Percentiles rank a stretch among this genome's conserved stretches.
These are phyloP conservation scores for Actinidia chinensis DNA, from an alignment of 179 eudicot species.

Conservation along the genomic window DNA sequence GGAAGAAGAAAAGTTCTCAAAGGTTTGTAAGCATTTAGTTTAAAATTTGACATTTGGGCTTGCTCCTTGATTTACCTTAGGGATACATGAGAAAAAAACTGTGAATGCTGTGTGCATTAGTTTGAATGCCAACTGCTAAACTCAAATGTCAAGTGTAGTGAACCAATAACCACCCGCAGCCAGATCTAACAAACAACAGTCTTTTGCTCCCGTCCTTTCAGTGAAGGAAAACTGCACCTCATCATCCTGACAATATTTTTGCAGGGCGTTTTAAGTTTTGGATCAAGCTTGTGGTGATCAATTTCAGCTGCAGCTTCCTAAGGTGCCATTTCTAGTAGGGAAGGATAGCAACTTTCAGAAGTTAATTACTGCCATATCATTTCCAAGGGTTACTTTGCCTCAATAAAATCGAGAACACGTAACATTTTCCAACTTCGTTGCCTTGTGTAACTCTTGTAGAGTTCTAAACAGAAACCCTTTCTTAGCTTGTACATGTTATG, in stretches of 20 bases:
- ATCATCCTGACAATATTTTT: not conserved
- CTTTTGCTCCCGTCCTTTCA: not conserved
- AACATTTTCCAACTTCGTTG: not conserved
- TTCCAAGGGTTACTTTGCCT: constrained; percentile 17
- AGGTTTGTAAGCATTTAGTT: constrained; percentile 13
- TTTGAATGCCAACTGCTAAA: not conserved
- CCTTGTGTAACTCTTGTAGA: not conserved
- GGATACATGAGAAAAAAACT: not conserved
- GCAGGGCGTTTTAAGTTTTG: constrained; percentile 21
- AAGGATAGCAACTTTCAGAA: not conserved
- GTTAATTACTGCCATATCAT: constrained; percentile 12
- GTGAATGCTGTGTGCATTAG: not conserved
- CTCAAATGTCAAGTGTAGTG: not conserved
- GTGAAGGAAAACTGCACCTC: not conserved
- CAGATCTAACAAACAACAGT: not conserved
- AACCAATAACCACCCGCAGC: not conserved
- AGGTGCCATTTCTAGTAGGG: constrained; percentile 18
- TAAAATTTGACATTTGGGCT: not conserved
- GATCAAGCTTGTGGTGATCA: constrained; percentile 12
- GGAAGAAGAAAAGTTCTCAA: constrained; percentile 13
- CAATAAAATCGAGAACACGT: constrained; percentile 12
- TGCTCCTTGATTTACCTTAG: constrained; percentile 5
- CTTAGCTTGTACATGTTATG: too few relatives aligned
- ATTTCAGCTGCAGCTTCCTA: not conserved
- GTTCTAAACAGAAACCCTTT: too few relatives aligned